Evolutionary conservation across 1,139 yeast genomes (phyloP), one percentile per base, ranked within the genome.

Genomic region (Pichia kudriavzevii): DNA sequence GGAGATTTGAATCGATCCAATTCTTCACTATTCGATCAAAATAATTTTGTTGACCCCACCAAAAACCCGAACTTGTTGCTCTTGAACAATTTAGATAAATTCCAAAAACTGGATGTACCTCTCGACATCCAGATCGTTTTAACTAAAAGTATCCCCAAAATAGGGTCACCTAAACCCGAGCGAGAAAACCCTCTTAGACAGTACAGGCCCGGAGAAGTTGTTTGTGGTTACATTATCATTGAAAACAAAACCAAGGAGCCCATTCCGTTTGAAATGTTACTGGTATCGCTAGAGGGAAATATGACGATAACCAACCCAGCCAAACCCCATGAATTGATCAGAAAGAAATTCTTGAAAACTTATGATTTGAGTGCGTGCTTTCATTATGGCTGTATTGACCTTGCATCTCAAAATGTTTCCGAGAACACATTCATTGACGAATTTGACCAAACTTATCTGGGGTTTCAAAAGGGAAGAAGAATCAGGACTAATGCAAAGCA

Each of bases 201-300:
- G 45, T 74, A 65, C 44, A 67, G 67, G 10, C 70, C 74, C 8
- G 78, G 79, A 15, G 80, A 75, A 47, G 52, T 61, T 10, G 59
- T 76, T n/a, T 63, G 67, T 43, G 84, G 84, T 1, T 69, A 64
- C 46, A 61, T 72, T 21, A 55, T 63, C 3, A 56, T 75, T 11
- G 56, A 61, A 26, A 76, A 75, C 49, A 55, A 50, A 11, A 57
- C 75, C 0, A 26, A 53, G 1, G 48, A 56, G 11, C 59, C 63
- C 0, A 52, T 75, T 3, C 67, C 67, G 8, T 76, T 74, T 46
- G 76, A 74, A 44, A 71, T 71, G 72, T 66, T 75, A 46, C 63
- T 69, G 32, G 78, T 75, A 10, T 69, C 77, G 2, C 54, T 76
- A 23, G 81, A 76, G 50, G 82, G 81, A 1, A 52, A 48, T 8